phyloP scores from a whole-genome alignment of 2,329 filamentous ascomycete genomes.

The Fusarium newnesense region DNA sequence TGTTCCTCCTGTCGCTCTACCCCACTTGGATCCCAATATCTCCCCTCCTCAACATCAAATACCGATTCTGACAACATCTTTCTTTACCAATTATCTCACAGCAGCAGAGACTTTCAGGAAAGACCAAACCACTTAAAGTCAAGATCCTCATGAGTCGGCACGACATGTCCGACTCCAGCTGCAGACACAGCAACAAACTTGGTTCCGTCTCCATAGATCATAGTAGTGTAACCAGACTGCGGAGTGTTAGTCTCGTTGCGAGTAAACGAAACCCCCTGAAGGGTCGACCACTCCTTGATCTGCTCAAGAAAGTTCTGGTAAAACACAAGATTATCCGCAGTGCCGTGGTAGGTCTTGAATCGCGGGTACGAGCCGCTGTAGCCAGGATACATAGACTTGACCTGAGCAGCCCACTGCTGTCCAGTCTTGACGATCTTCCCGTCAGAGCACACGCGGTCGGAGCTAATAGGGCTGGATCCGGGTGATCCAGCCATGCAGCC shows the following conservation, averaged over 20 bases:
- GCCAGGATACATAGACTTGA: not conserved
- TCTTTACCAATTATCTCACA: fast-evolving
- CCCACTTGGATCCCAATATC: fast-evolving
- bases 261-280: not conserved
- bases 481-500: constrained; percentile 10
- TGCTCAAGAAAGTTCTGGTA: constrained; percentile 17
- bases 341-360: constrained; percentile 9
- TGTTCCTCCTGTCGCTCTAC: not conserved
- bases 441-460: constrained; percentile 3
- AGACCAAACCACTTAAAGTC: constrained; percentile 19
- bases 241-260: not conserved
- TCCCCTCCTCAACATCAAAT: fast-evolving
- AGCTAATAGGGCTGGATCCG: constrained; percentile 4
- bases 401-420: constrained; percentile 6
- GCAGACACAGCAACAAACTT: constrained; percentile 10
- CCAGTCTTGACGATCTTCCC: not conserved
- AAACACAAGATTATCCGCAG: not conserved
- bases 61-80: fast-evolving
- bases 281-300: constrained; percentile 9
- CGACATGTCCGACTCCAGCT: constrained; percentile 5
- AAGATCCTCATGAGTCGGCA: not conserved
- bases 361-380: not conserved
- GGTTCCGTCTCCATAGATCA: constrained; percentile 4
- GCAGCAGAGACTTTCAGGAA: not conserved
- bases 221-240: not conserved